Evolutionary conservation across 2,329 filamentous ascomycete genomes (phyloP), one percentile per base, ranked within the genome.

Genomic region (Sclerotinia spermophila): DNA sequence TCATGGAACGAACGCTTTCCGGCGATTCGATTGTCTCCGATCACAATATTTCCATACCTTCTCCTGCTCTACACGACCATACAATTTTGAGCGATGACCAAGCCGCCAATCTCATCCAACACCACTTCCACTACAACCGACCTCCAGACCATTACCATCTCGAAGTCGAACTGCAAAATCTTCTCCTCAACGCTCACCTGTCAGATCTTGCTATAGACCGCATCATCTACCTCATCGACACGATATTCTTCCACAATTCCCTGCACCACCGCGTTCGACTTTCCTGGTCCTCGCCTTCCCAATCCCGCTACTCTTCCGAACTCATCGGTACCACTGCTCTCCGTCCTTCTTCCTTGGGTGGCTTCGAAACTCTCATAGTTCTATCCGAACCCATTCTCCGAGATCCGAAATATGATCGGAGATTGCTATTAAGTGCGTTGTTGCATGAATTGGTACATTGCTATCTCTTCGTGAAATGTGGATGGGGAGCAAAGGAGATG

Each of bases 381-480:
- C 80, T 90, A 19, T 90, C 87, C 5, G 82, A 83, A 2, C 85
- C 86, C 0, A 87, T 90, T 21, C 82, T 90, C n/a, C 82, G 81
- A 53, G 21, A 82, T 81, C 61, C 72, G 1, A 61, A 64, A 64
- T 90, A 88, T 78, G 88, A 87, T 77, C 81, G 88, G 7, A 82
- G 87, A 10, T 81, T 90, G 24, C 82, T 90, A 69, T 88, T 90
- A 64, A 87, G 86, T 10, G 89, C 88, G 0, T 90, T 91, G 73
- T 76, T 91, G 61, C 89, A 90, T 76, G 89, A 91, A 79, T 84
- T 90, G 74, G 88, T 90, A 62, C 88, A 90, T 79, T 88, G 87
- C 79, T 90, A 89, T 76, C 81, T 90, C 24, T 90, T 90, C 74
- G 84, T 90, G 70, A 82, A 81, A 67, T 89, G 87, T 74, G 88